Percentiles rank a stretch among this genome's conserved stretches.
These are phyloP conservation scores for Saccharum hybrid DNA, from an alignment of 202 grass and related monocot genomes.

Conservation along the genomic window DNA sequence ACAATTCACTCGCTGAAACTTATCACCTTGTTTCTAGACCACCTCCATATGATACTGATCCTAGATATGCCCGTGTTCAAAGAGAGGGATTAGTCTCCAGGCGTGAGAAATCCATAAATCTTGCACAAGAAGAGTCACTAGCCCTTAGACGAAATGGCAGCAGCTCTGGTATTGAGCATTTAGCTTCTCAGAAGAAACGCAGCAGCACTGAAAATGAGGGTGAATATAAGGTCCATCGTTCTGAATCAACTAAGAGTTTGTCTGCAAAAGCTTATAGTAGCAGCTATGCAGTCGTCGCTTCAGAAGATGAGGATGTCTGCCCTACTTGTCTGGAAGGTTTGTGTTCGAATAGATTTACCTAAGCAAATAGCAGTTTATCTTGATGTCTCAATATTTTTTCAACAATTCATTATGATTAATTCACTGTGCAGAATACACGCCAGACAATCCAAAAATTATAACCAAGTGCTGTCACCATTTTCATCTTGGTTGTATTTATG, in stretches of 20 bases:
- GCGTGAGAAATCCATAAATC: constrained; percentile 83
- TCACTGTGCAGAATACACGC: constrained; percentile 68
- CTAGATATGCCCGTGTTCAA: constrained; percentile 71
- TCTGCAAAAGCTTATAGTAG: constrained; percentile 63
- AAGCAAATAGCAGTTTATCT: not conserved
- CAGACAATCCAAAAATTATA: constrained; percentile 82
- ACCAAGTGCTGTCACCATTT: constrained; percentile 87
- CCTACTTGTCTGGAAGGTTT: constrained; percentile 98
- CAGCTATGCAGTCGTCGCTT: constrained; percentile 55
- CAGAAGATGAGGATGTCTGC: constrained; percentile 96
- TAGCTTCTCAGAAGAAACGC: constrained; percentile 75
- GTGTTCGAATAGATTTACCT: constrained; percentile 4
- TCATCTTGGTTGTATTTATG: constrained; percentile 95
- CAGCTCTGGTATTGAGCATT: constrained; percentile 67
- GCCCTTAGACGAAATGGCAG: constrained; percentile 80
- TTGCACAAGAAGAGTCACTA: constrained; percentile 68
- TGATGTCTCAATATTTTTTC: constrained; percentile 1
- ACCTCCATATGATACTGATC: constrained; percentile 70
- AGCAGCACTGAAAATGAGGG: constrained; percentile 66
- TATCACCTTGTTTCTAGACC: constrained; percentile 77
- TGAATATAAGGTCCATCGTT: constrained; percentile 59
- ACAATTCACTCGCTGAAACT: constrained; percentile 64
- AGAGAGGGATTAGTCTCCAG: constrained; percentile 88
- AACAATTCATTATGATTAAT: not conserved
- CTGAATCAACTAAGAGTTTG: constrained; percentile 77